Evolutionary conservation across 1,139 yeast species (phyloP).

Genomic region (Hemisphaericaspora lyxosophila): DNA sequence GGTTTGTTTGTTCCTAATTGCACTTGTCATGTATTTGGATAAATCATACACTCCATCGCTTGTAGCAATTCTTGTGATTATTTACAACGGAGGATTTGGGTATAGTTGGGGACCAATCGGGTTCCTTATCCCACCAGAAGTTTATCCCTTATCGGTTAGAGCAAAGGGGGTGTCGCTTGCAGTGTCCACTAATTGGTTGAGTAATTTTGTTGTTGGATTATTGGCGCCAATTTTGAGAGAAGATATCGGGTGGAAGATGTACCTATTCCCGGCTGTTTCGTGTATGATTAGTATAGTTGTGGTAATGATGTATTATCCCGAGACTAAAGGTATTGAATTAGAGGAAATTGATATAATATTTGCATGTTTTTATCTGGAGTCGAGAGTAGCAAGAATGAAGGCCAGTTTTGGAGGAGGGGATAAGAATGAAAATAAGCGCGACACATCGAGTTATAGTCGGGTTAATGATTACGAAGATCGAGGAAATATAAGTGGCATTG

Average conservation of each 20-base stretch:
- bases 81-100: conserved; percentile 55
- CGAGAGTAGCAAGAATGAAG: not conserved
- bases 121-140: conserved; percentile 55
- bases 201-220: conserved; percentile 56
- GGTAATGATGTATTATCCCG: conserved; percentile 76
- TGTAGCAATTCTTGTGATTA: conserved; percentile 49
- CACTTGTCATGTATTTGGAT: conserved; percentile 40
- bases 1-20: conserved; percentile 38
- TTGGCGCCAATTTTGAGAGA: conserved; percentile 51
- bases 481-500: too few relatives aligned
- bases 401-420: conserved; percentile 1
- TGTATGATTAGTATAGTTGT: conserved; percentile 46
- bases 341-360: conserved; percentile 88
- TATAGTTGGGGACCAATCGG: conserved; percentile 61
- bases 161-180: conserved; percentile 55
- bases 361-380: conserved; percentile 46
- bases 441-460: too few relatives aligned
- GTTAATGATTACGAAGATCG: too few relatives aligned
- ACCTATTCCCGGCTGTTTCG: conserved; percentile 47
- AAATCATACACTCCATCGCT: conserved; percentile 39
- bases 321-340: conserved; percentile 82
- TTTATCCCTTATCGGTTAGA: conserved; percentile 53
- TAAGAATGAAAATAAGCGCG: not conserved
- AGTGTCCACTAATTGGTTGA: conserved; percentile 56
- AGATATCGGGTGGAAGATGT: conserved; percentile 50